Evolutionary conservation across 495 filamentous ascomycete species (phyloP).

Genomic region (Daldinia childiae): DNA sequence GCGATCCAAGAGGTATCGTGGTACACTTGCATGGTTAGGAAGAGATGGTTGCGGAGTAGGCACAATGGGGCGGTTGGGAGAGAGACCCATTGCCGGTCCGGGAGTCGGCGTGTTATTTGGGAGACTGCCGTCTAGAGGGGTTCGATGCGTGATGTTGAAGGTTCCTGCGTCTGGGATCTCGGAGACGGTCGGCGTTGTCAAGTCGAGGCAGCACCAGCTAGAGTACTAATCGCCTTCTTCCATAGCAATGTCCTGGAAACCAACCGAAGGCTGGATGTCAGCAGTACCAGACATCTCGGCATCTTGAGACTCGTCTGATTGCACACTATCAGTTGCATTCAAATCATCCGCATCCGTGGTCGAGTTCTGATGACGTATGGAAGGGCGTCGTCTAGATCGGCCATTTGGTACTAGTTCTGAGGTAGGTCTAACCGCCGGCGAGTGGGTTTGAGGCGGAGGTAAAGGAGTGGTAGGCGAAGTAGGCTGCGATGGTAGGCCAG

Average conservation of each 20-base stretch:
- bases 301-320: slow-evolving; percentile 70
- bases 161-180: slow-evolving; percentile 86
- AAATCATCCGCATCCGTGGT: slow-evolving; percentile 87
- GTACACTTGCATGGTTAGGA: slow-evolving; percentile 67
- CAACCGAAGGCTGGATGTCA: slow-evolving; percentile 80
- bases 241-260: slow-evolving; percentile 79
- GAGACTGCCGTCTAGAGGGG: slow-evolving; percentile 85
- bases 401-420: slow-evolving; percentile 56
- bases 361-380: slow-evolving; percentile 87
- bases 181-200: slow-evolving; percentile 80
- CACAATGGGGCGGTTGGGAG: slow-evolving; percentile 77
- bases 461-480: slow-evolving; percentile 93
- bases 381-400: slow-evolving; percentile 70
- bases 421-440: slow-evolving; percentile 61
- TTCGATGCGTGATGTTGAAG: slow-evolving; percentile 96
- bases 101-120: slow-evolving; percentile 66
- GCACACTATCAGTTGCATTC: slow-evolving; percentile 77
- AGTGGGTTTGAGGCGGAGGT: slow-evolving; percentile 66
- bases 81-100: slow-evolving; percentile 75
- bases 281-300: slow-evolving; percentile 76
- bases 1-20: slow-evolving; percentile 79
- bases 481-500: slow-evolving; percentile 83
- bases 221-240: slow-evolving; percentile 77
- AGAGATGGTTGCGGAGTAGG: slow-evolving; percentile 76
- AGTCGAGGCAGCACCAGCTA: slow-evolving; percentile 78